A percentile compares a stretch with the other conserved stretches of the same genome.
These are phyloP conservation scores for Spatholobus suberectus DNA, from an alignment of 306 rosid species.

Conservation along the genomic window DNA sequence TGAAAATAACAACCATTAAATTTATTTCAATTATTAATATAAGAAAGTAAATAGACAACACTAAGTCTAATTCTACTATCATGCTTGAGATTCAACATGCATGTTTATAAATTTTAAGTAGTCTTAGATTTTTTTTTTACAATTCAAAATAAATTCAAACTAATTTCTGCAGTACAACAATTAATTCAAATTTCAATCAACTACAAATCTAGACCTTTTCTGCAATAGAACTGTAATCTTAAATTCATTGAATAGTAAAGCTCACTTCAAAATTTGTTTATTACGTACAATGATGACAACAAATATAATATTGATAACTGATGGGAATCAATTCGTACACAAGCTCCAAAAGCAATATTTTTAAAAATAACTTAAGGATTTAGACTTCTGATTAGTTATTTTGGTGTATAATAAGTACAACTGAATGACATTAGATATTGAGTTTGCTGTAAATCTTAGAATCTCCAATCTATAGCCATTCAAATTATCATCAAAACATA, in stretches of 20 bases:
- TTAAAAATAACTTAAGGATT: slow-evolving; percentile 1
- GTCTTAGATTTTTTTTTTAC: not conserved
- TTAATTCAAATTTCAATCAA: slow-evolving; percentile 18
- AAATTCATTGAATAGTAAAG: not conserved
- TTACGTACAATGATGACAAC: not conserved
- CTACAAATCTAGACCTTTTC: not conserved
- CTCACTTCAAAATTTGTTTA: slow-evolving; percentile 11
- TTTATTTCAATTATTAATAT: slow-evolving; percentile 24
- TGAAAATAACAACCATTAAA: slow-evolving; percentile 55
- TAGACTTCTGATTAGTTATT: not conserved
- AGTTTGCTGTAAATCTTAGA: not conserved
- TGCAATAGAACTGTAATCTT: not conserved
- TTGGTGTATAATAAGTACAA: not conserved
- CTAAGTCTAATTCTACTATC: not conserved
- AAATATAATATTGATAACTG: not conserved
- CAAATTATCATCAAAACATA: slow-evolving; percentile 4
- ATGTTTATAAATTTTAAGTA: not conserved
- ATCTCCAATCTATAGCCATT: slow-evolving; percentile 14
- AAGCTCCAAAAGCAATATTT: not conserved
- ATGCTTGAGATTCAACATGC: not conserved
- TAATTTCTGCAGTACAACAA: slow-evolving; percentile 4
- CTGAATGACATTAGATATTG: not conserved
- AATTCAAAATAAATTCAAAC: slow-evolving; percentile 12
- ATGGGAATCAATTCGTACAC: not conserved
- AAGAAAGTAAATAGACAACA: slow-evolving; percentile 31